These are phyloP conservation scores for Heimioporus sp. DNA, from an alignment of 768 basidiomycete genomes.

Conservation along the genomic window DNA sequence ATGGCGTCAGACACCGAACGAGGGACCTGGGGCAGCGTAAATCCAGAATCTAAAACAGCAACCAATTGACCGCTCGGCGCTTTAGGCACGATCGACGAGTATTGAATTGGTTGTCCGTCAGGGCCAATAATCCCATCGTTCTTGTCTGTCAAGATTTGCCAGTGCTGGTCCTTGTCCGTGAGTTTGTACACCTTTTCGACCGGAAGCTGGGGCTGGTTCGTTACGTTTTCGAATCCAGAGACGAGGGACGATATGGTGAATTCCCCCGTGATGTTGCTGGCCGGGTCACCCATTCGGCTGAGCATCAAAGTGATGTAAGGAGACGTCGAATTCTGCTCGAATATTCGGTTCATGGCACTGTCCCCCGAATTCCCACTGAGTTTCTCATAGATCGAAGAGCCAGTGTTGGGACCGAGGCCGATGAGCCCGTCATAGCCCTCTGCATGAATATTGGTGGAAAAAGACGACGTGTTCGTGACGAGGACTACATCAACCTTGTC, in stretches of 20 bases:
- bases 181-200: constrained; percentile 63
- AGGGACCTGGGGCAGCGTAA: constrained; percentile 68
- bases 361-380: constrained; percentile 50
- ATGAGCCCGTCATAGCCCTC: constrained; percentile 72
- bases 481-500: constrained; percentile 43
- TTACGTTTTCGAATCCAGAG: constrained; percentile 59
- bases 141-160: constrained; percentile 72
- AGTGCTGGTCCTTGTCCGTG: constrained; percentile 71
- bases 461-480: constrained; percentile 59
- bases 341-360: constrained; percentile 63
- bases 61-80: constrained; percentile 64
- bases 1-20: constrained; percentile 76
- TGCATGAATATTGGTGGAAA: constrained; percentile 56
- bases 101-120: constrained; percentile 59
- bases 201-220: constrained; percentile 59
- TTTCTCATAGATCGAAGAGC: constrained; percentile 60
- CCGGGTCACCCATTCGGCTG: constrained; percentile 54
- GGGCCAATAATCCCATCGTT: constrained; percentile 70
- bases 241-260: constrained; percentile 67
- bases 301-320: constrained; percentile 74
- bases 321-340: constrained; percentile 52
- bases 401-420: constrained; percentile 76
- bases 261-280: constrained; percentile 50
- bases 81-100: constrained; percentile 65
- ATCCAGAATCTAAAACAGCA: constrained; percentile 75